Evolutionary conservation across 1,139 yeast genomes (phyloP).

Genomic region (Yamadazyma conglobata): DNA sequence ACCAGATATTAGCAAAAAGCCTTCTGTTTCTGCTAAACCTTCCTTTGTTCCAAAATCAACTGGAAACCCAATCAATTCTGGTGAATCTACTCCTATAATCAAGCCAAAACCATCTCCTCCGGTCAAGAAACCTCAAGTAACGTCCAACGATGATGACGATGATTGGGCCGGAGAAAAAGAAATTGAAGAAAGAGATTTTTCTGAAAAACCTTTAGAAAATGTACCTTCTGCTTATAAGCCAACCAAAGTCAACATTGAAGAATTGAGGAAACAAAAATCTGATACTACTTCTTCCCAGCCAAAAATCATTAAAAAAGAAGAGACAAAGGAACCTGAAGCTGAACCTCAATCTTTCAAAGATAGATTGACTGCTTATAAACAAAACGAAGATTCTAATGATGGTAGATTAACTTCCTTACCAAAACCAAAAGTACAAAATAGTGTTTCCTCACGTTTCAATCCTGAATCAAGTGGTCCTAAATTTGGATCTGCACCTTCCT

Average conservation of each 20-base stretch:
- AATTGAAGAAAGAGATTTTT: constrained; percentile 67
- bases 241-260: constrained; percentile 46
- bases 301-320: constrained; percentile 17
- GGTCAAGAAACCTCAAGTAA: constrained; percentile 36
- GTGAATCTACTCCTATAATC: constrained; percentile 12
- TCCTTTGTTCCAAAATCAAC: constrained; percentile 37
- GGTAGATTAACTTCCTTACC: constrained; percentile 62
- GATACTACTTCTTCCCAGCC: constrained; percentile 46
- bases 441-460: constrained; percentile 51
- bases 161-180: constrained; percentile 67
- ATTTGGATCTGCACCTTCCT: constrained; percentile 54
- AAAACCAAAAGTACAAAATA: constrained; percentile 54
- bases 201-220: constrained; percentile 55
- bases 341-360: constrained; percentile 41
- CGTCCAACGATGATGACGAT: constrained; percentile 38
- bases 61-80: constrained; percentile 35
- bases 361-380: constrained; percentile 34
- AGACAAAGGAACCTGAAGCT: constrained; percentile 23
- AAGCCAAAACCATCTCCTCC: constrained; percentile 30
- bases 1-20: constrained; percentile 18
- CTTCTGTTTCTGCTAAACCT: constrained; percentile 16
- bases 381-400: constrained; percentile 26
- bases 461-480: constrained; percentile 34
- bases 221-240: constrained; percentile 71
- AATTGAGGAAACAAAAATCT: constrained; percentile 44